phyloP scores from a whole-genome alignment of 805 yeast species.

The Myxozyma neglecta region DNA sequence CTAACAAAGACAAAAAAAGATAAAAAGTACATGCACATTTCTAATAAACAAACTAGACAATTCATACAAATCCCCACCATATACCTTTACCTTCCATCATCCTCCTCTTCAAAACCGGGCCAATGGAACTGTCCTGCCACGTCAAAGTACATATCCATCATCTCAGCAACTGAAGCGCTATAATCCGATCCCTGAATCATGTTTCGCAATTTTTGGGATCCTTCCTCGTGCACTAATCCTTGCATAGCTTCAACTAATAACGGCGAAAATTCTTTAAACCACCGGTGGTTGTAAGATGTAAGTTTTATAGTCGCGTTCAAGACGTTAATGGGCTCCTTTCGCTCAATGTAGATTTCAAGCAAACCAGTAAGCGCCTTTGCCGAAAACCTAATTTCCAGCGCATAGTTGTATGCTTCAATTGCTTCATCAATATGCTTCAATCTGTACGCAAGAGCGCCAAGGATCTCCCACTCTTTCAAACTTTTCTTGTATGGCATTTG shows the following conservation, averaged over 20 bases:
- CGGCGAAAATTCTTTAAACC: conserved; percentile 71
- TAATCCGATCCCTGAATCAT: conserved; percentile 68
- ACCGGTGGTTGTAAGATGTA: conserved; percentile 96
- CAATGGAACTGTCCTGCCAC: conserved; percentile 50
- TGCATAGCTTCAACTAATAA: conserved; percentile 20
- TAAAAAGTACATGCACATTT: not conserved
- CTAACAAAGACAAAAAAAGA: not conserved
- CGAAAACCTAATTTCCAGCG: conserved; percentile 72
- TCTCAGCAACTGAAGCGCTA: conserved; percentile 56
- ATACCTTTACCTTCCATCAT: conserved; percentile 7
- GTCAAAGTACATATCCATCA: conserved; percentile 54
- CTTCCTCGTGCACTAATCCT: conserved; percentile 28
- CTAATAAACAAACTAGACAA: no score
- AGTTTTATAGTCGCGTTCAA: conserved; percentile 71
- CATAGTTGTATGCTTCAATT: conserved; percentile 73
- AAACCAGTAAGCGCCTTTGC: conserved; percentile 75
- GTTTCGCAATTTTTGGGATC: conserved; percentile 41
- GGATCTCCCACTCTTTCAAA: conserved; percentile 87
- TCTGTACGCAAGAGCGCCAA: conserved; percentile 83
- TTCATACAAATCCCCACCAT: not conserved
- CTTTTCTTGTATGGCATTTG: conserved; percentile 74
- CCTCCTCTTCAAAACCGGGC: conserved; percentile 45
- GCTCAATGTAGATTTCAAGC: conserved; percentile 58
- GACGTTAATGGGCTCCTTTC: conserved; percentile 47
- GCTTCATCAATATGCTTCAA: conserved; percentile 87